Evolutionary conservation across 2,329 filamentous ascomycete species (phyloP).

Genomic region (Pestalotiopsis sp.): DNA sequence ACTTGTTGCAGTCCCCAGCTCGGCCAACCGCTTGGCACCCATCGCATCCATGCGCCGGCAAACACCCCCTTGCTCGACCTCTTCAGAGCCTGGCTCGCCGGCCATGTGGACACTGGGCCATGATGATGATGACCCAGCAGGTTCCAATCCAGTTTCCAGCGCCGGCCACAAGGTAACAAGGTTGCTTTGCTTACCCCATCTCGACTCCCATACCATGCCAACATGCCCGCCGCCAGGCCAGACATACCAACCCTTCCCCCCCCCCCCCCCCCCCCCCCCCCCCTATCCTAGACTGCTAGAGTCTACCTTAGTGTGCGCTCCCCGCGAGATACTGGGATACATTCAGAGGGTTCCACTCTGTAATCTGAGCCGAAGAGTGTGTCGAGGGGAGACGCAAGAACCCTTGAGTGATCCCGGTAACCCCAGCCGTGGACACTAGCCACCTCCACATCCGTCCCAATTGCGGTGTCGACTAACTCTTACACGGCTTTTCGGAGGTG

Average conservation of each 20-base stretch:
- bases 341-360: not conserved
- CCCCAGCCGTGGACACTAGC: conserved; percentile 26
- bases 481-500: conserved; percentile 13
- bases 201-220: not conserved
- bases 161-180: not conserved
- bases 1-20: conserved; percentile 15
- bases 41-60: not conserved
- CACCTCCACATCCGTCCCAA: conserved; percentile 27
- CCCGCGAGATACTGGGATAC: not conserved
- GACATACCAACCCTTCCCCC: not conserved
- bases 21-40: conserved; percentile 12
- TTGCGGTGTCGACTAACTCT: conserved; percentile 12
- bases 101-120: conserved; percentile 9
- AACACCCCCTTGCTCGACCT: not conserved
- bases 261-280: not conserved
- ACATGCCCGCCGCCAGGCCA: too few species aligned
- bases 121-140: not conserved
- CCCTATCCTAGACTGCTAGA: too few species aligned
- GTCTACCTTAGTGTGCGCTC: too few species aligned
- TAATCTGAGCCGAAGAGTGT: conserved; percentile 15
- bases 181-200: conserved; percentile 15
- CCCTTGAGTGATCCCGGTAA: conserved; percentile 18
- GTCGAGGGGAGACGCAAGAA: conserved; percentile 12
- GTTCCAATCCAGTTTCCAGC: not conserved
- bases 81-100: not conserved